Evolutionary conservation across 306 rosid species (phyloP), one percentile per base, ranked within the genome.

Genomic region (Boehmeria nivea): DNA sequence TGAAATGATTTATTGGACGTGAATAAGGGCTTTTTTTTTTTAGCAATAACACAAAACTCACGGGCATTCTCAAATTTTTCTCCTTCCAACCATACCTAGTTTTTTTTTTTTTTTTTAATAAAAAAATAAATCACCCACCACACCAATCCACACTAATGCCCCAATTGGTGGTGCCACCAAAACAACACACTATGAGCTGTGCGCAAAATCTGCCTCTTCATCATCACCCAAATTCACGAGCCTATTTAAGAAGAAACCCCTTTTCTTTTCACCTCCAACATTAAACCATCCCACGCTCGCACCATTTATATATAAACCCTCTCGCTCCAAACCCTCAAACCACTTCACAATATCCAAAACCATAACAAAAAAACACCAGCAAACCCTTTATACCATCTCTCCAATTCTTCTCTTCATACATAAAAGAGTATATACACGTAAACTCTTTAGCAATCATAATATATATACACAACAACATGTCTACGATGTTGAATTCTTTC

Each of bases 211-310:
- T 67, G 78, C 67, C 57, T 48, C 14, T 34, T 62, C 76, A 37
- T 43, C 71, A 44, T n/a, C n/a, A n/a, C n/a, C 37, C 74, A 9
- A 43, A 78, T 69, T 83, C 95, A 86, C 86, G 83, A 69, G 81
- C 80, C 72, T 65, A 83, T 83, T 86, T 78, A 83, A 68, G 73
- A 34, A 52, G 2, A 48, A 23, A 21, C 64, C 27, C 53, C 42
- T 18, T 15, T 33, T 18, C 21, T 69, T 60, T 26, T 52, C 78
- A 20, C 76, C 37, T 69, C 58, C 48, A 52, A 63, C 58, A 70
- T 12, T 67, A 27, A 47, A 26, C 43, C 25, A 47, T 65, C 67
- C 70, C 37, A 28, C 23, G n/a, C 54, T 22, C 44, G 37, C 40
- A 31, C 59, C 54, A 2, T n/a, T 12, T 52, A 24, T 54, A 54